Evolutionary conservation across 768 basidiomycete species (phyloP), one percentile per base, ranked within the genome.

Genomic region (Heimioporus sp.): DNA sequence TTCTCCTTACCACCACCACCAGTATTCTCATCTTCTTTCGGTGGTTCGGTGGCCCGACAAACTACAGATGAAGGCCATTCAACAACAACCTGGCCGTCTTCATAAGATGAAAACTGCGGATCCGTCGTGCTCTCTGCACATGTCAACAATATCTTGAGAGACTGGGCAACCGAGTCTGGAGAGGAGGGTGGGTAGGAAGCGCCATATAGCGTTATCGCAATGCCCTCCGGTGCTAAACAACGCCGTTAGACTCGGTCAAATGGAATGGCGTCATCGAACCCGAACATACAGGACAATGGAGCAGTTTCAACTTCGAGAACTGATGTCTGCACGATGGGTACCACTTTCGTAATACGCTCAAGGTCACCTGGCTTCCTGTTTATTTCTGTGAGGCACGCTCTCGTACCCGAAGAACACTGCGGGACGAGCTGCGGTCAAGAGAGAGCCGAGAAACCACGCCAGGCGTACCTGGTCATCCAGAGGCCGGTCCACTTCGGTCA

Each of bases 281-380:
- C 10, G 39, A 53, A 77, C 83, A 62, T 60, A 78, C 75, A 70
- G 55, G 69, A 57, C 31, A 73, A 52, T 10, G 49, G 21, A 21
- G 57, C 51, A 20, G 58, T 68, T 45, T 70, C 57, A 10, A 70
- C 58, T 10, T 63, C 47, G 24, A 70, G 64, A 35, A 49, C 53
- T 11, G 65, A 59, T 0, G 66, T 66, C 54, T 76, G 73, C 10
- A 83, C 87, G 30, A 93, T 61, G n/a, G 90, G 84, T 49, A 94
- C 81, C n/a, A 92, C 88, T 30, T 82, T 74, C 24, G 83, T 73
- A 60, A 94, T 68, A 46, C 89, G 79, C 56, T 89, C 85, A 3
- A 72, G 49, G 37, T 74, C 66, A 19, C 72, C 76, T 2, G 64
- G 57, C 67, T 87, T 90, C 58, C 72, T 59, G 60, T 92, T 91